Evolutionary conservation across 306 rosid species (phyloP).

Genomic region (Begonia loranthoides): DNA sequence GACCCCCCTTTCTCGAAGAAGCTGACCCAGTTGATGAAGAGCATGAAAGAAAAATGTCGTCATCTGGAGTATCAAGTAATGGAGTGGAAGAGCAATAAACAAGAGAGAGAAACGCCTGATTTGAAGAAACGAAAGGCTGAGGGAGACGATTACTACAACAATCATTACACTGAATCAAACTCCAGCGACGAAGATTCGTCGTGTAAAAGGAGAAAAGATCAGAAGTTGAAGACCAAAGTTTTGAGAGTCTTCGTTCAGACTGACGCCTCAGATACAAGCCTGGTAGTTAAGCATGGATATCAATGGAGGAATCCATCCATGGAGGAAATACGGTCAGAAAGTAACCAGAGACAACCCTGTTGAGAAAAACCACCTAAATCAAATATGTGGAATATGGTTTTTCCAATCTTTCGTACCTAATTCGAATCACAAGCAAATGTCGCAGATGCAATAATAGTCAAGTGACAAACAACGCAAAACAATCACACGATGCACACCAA

Average conservation of each 20-base stretch:
- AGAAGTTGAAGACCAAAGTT: slow-evolving; percentile 25
- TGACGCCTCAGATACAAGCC: slow-evolving; percentile 42
- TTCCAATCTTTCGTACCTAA: too few relatives aligned
- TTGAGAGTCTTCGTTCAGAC: slow-evolving; percentile 43
- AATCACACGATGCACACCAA: too few relatives aligned
- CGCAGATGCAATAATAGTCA: too few relatives aligned
- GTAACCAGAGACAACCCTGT: slow-evolving; percentile 95
- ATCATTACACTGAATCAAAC: slow-evolving; percentile 11
- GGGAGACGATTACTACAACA: slow-evolving; percentile 8
- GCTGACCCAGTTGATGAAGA: slow-evolving; percentile 27
- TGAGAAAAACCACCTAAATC: too few relatives aligned
- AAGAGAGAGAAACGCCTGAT: slow-evolving; percentile 9
- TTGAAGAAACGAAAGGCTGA: slow-evolving; percentile 45
- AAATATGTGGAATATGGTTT: too few relatives aligned
- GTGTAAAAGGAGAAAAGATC: slow-evolving; percentile 26
- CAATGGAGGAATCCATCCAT: too few relatives aligned
- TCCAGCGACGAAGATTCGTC: slow-evolving; percentile 33
- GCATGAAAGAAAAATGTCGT: slow-evolving; percentile 28
- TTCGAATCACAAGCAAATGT: too few relatives aligned
- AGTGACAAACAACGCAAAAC: too few relatives aligned
- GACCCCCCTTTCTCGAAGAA: too few relatives aligned
- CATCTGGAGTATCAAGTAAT: slow-evolving; percentile 27
- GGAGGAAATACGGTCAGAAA: slow-evolving; percentile 95
- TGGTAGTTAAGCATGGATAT: slow-evolving; percentile 88
- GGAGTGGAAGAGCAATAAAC: slow-evolving; percentile 17